Base-by-base conservation (phyloP, 805 yeast genomes). In the Cyberlindnera subsufficiens region DNA sequence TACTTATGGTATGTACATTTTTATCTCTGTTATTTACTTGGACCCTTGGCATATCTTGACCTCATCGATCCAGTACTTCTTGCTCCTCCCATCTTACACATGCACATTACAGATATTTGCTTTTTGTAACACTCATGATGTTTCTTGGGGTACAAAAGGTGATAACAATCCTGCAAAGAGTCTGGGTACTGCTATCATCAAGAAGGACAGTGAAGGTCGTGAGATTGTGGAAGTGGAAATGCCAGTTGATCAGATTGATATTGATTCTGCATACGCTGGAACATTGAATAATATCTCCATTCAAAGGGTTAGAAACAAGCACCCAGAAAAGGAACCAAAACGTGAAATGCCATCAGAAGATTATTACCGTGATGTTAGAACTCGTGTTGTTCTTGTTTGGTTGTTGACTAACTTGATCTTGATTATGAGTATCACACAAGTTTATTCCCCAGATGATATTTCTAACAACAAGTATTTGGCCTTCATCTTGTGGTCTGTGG, bases 121-220 rank as follows among this genome's bases (percentile, higher is more conserved):
- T 1, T 89, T 91, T 65, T 91, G 99, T 69, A 91, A 91, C 63
- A 91, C 97, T 3, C 98, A 91, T 66, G 99, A 91, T 70, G 96
- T 93, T 39, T 86, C 96, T 0, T 91, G 99, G 99, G 99, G 99
- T 65, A 91, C 99, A 2, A 91, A 91, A 61, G 99, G 99, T 52
- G 96, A 87, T 47, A 86, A 85, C 56, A 76, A 77, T 51, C 82
- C 81, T 38, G 76, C 78, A 27, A 75, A 75, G 51, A 79, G 74
- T 45, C 67, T 82, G 38, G 95, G 95, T 48, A 78, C 82, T 39
- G 93, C 91, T 37, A 83, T 84, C 30, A 80, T 84, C 46, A 80
- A 75, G 45, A 81, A 79, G 55, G 80, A 78, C 52, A 86, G 77
- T 40, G 70, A 79, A 35, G 95, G 95, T 42, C 82, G 79, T 48